Percentiles rank a stretch among this genome's conserved stretches.
phyloP scores from a whole-genome alignment of 176 grass and related monocot species.

The Metroxylon sagu region DNA sequence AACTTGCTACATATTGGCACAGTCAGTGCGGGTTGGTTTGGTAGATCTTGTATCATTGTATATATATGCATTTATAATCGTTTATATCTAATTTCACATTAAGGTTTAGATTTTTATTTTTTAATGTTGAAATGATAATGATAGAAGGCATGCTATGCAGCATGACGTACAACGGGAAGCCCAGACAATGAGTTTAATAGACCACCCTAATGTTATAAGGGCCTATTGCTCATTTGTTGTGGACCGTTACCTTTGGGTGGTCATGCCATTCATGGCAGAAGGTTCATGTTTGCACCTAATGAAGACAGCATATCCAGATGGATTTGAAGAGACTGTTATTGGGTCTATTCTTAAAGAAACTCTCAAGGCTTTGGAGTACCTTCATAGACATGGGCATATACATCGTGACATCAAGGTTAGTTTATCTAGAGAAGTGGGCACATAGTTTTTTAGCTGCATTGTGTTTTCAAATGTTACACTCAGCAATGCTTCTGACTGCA shows the following conservation, averaged over 20 bases:
- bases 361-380: constrained; percentile 91
- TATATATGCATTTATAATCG: too few species aligned
- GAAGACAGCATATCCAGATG: constrained; percentile 84
- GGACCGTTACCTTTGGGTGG: constrained; percentile 79
- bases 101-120: background rate
- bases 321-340: constrained; percentile 86
- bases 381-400: constrained; percentile 94
- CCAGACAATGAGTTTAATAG: constrained; percentile 96
- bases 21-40: too few species aligned
- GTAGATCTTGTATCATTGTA: too few species aligned
- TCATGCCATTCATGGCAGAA: constrained; percentile 98
- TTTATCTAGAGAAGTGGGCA: background rate
- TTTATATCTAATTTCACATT: background rate
- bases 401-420: constrained; percentile 96
- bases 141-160: constrained; percentile 30
- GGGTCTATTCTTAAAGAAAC: constrained; percentile 93
- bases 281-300: constrained; percentile 97
- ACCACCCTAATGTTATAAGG: constrained; percentile 90
- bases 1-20: too few species aligned
- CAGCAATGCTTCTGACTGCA: constrained; percentile 25
- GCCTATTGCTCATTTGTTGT: constrained; percentile 92
- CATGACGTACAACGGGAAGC: constrained; percentile 89
- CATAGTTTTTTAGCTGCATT: background rate
- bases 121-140: background rate
- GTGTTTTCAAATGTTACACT: constrained; percentile 5